phyloP scores from a whole-genome alignment of 75 land plant genomes.

The Sequoia sempervirens region DNA sequence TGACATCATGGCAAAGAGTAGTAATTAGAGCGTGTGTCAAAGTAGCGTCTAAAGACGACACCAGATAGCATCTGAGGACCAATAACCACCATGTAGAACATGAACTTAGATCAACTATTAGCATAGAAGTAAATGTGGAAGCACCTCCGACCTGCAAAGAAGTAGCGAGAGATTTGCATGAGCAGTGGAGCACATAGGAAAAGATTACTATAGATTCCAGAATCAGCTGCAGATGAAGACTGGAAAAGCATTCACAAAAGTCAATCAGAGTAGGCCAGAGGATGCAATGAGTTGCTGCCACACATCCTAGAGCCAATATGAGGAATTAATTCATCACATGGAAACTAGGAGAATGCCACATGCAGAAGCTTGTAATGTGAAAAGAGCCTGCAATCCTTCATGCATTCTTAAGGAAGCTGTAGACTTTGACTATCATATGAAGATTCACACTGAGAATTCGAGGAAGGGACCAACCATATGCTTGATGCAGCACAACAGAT shows the following conservation, averaged over 20 bases:
- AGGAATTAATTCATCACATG: not conserved
- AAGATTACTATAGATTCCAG: not conserved
- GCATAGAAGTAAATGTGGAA: not conserved
- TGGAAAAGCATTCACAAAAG: not conserved
- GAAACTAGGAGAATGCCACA: no score
- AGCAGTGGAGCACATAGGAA: not conserved
- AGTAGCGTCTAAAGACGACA: not conserved
- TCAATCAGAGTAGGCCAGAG: not conserved
- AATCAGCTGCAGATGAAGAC: not conserved
- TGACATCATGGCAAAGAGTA: no score
- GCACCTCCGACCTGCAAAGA: not conserved
- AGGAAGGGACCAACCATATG: not conserved
- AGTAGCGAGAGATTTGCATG: not conserved
- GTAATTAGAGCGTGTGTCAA: no score
- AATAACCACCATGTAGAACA: not conserved
- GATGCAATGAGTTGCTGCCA: not conserved
- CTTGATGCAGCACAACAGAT: not conserved
- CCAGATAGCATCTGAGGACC: not conserved
- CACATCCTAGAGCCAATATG: not conserved
- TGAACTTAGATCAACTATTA: not conserved
- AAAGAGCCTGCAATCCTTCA: no score
- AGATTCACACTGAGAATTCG: no score
- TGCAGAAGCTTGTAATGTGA: no score
- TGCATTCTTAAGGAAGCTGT: no score
- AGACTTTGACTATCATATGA: no score